Evolutionary conservation across 2,329 filamentous ascomycete genomes (phyloP).

Genomic region (Didymella pomorum): DNA sequence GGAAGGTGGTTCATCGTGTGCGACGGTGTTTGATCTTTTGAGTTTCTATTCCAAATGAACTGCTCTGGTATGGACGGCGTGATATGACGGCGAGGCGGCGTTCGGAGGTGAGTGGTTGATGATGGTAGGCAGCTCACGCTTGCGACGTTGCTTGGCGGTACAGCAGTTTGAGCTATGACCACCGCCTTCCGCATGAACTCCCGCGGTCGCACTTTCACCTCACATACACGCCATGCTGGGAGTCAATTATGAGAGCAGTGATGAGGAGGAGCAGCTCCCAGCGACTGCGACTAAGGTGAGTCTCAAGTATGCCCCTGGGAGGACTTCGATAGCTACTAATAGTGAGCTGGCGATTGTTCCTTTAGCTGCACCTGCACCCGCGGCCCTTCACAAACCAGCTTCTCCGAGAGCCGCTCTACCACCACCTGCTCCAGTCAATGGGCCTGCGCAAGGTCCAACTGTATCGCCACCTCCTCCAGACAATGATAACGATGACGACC

Average conservation of each 20-base stretch:
- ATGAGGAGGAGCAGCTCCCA: slow-evolving; percentile 55
- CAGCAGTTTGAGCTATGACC: slow-evolving; percentile 3
- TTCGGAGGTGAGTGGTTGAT: slow-evolving; percentile 33
- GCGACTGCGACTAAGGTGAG: slow-evolving; percentile 51
- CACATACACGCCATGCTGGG: slow-evolving; percentile 49
- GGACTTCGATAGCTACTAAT: slow-evolving; percentile 60
- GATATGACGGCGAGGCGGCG: slow-evolving; percentile 17
- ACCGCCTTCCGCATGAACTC: slow-evolving; percentile 6
- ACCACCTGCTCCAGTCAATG: slow-evolving; percentile 29
- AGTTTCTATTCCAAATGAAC: neutral
- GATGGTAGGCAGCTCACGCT: slow-evolving; percentile 42
- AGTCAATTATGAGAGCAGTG: slow-evolving; percentile 55
- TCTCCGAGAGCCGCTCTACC: slow-evolving; percentile 18
- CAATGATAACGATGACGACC: slow-evolving; percentile 23
- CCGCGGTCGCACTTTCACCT: slow-evolving; percentile 7
- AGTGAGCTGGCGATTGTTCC: slow-evolving; percentile 41
- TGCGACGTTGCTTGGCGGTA: slow-evolving; percentile 17
- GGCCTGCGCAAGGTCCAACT: slow-evolving; percentile 41
- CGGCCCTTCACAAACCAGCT: slow-evolving; percentile 18
- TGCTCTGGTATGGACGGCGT: neutral
- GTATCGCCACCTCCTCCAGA: slow-evolving; percentile 32
- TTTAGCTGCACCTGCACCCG: slow-evolving; percentile 25
- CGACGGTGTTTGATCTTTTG: slow-evolving; percentile 3
- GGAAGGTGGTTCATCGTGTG: slow-evolving; percentile 70
- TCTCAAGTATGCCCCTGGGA: slow-evolving; percentile 28